Evolutionary conservation across 2,329 filamentous ascomycete species (phyloP).

Genomic region (Juglanconis juglandina): DNA sequence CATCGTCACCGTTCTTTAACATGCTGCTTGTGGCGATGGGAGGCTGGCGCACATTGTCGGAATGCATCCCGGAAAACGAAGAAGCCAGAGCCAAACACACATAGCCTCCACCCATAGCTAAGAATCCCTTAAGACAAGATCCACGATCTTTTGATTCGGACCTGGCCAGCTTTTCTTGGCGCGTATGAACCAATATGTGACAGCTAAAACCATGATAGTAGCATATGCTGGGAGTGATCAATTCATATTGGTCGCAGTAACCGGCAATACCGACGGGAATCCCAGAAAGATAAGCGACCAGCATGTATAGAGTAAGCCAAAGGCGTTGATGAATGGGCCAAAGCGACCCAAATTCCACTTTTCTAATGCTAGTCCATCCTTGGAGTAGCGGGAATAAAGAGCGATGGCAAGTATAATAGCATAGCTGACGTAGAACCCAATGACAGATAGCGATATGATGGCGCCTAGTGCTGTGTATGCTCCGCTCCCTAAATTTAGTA

Average conservation of each 20-base stretch:
- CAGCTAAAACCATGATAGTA: slow-evolving; percentile 35
- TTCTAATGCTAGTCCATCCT: not conserved
- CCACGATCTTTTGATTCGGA: too few species aligned
- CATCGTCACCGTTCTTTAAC: too few species aligned
- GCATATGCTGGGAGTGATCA: slow-evolving; percentile 1
- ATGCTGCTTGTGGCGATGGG: too few species aligned
- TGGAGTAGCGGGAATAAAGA: slow-evolving; percentile 10
- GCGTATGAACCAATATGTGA: slow-evolving; percentile 33
- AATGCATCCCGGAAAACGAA: too few species aligned
- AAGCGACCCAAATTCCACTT: slow-evolving; percentile 17
- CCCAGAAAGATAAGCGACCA: slow-evolving; percentile 18
- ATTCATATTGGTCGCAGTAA: slow-evolving; percentile 21
- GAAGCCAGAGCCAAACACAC: too few species aligned
- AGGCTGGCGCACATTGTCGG: too few species aligned
- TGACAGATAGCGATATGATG: slow-evolving; percentile 34
- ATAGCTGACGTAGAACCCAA: slow-evolving; percentile 19
- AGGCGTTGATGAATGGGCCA: slow-evolving; percentile 14
- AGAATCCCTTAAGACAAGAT: too few species aligned
- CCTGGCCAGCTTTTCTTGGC: too few species aligned
- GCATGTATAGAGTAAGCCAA: slow-evolving; percentile 18
- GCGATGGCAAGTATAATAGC: slow-evolving; percentile 16
- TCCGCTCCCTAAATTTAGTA: slow-evolving; percentile 37
- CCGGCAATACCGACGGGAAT: slow-evolving; percentile 18
- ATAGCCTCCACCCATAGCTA: too few species aligned
- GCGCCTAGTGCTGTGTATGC: slow-evolving; percentile 34